Conservation (phyloP, 495 filamentous ascomycete genomes). For the Tuber aestivum region DNA sequence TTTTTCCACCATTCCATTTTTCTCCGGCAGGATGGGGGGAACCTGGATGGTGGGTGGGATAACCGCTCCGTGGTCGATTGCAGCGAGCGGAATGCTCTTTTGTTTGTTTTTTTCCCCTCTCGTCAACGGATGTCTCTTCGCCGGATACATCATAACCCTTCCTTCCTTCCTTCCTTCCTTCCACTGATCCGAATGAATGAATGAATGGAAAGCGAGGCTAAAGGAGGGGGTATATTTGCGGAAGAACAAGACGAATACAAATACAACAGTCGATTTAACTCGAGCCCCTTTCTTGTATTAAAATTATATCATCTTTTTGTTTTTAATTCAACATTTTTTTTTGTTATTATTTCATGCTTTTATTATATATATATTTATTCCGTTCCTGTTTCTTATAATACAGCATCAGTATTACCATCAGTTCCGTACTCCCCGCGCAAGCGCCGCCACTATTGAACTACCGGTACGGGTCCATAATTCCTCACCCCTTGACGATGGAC, state of each 20-base stretch:
- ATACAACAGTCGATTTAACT: background rate
- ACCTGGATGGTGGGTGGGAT: conserved; percentile 30
- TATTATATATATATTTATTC: background rate
- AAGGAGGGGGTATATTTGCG: background rate
- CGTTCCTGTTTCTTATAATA: background rate
- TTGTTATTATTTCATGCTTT: background rate
- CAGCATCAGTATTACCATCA: background rate
- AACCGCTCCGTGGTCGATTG: background rate
- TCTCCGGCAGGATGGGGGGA: conserved; percentile 25
- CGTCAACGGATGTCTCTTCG: background rate
- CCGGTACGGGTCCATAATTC: background rate
- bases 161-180: background rate
- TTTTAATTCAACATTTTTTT: background rate
- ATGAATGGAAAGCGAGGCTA: background rate
- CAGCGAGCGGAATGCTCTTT: background rate
- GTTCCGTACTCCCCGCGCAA: background rate
- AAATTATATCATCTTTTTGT: background rate
- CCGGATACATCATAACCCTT: background rate
- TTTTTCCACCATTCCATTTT: conserved; percentile 19
- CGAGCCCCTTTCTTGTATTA: background rate
- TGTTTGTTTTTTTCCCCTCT: background rate
- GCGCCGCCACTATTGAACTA: background rate
- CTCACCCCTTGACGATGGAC: background rate
- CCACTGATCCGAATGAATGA: background rate
- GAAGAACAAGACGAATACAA: background rate